Evolutionary conservation across 2,329 filamentous ascomycete species (phyloP), one percentile per base, ranked within the genome.

Genomic region (Decorospora gaudefroyi): DNA sequence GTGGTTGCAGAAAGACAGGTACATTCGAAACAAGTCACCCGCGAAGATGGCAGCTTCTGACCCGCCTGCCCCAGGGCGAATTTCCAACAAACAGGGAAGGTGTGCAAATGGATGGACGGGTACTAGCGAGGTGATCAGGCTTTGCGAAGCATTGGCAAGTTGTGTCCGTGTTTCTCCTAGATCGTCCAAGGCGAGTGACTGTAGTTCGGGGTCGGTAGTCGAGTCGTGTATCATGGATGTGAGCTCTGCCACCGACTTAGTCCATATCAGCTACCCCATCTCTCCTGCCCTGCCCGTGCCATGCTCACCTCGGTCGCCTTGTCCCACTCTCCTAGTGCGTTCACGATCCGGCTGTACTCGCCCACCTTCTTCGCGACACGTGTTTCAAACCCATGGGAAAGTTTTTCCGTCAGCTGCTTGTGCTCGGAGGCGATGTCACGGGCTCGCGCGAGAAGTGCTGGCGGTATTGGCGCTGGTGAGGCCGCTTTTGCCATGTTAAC

Each of bases 1-100:
- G 4, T 84, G 81, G 34, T 80, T 74, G 71, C 91, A 96, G 62
- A 90, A 90, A 1, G 76, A 75, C 53, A 83, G 81, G 73, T 99
- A 99, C 93, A 99, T 97, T 56, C 85, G 83, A 58, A 96, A 82
- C 5, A 99, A 72, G 38, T 93, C 84, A 41, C 88, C 87, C 9
- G 91, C 90, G 59, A 99, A 99, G 51, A 96, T 84, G 0, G 89
- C 85, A 2, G 92, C 91, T 72, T 99, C 93, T 44, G 90, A 84
- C 2, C 93, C 93, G 25, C 93, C 93, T 0, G 90, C 91, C 0
- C 93, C 93, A 0, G 93, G 93, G 0, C 91, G 83, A 47, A 99
- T 87, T 72, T 99, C 93, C 28, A 99, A 74, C 52, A 99, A 79
- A 69, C 92, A 97, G 39, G 91, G 90, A 57, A 97, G 80, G 51